phyloP scores from a whole-genome alignment of 2,329 filamentous ascomycete genomes.

The Apiospora hydei region DNA sequence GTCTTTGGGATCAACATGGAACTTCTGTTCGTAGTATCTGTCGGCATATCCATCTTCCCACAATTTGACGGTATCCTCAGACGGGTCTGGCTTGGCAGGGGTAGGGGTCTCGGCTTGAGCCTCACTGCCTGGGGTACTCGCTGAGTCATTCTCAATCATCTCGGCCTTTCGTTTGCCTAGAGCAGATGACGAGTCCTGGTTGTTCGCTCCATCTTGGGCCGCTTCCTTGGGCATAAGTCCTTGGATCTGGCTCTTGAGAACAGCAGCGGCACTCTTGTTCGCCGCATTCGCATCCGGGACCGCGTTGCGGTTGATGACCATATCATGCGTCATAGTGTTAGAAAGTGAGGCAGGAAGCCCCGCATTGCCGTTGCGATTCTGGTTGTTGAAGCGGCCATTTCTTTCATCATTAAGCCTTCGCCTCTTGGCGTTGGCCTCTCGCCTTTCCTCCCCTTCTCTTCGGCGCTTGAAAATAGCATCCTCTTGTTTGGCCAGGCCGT shows the following conservation, averaged over 20 bases:
- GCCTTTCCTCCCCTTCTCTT: conserved; percentile 84
- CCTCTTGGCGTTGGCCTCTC: conserved; percentile 80
- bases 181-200: conserved; percentile 54
- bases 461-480: conserved; percentile 90
- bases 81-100: conserved; percentile 64
- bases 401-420: conserved; percentile 72
- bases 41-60: conserved; percentile 98
- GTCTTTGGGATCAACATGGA: conserved; percentile 82
- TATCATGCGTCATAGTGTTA: conserved; percentile 79
- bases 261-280: conserved; percentile 94
- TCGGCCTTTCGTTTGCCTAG: conserved; percentile 82
- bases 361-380: conserved; percentile 44
- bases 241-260: conserved; percentile 82
- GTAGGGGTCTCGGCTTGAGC: conserved; percentile 60
- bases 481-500: conserved; percentile 90
- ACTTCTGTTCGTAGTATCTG: conserved; percentile 97
- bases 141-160: conserved; percentile 66
- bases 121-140: conserved; percentile 65
- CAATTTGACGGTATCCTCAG: conserved; percentile 82
- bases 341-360: conserved; percentile 56
- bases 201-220: conserved; percentile 33
- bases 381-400: conserved; percentile 45
- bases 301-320: conserved; percentile 78
- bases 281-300: conserved; percentile 76
- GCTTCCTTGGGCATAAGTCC: conserved; percentile 43